These are phyloP conservation scores for Brassica carinata DNA, from an alignment of 345 rosid species.

Conservation along the genomic window DNA sequence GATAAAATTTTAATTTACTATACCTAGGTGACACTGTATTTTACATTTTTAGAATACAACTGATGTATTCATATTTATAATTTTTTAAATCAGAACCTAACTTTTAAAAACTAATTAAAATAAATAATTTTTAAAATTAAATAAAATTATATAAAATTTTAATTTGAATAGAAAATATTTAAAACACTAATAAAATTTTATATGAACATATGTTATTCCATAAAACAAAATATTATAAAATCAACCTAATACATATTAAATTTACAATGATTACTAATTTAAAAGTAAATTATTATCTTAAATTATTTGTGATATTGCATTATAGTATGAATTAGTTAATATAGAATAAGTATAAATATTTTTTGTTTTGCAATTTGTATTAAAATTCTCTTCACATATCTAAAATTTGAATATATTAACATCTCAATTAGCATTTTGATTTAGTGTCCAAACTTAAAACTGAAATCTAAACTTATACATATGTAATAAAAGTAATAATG, in stretches of 20 bases:
- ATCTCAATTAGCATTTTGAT: background rate
- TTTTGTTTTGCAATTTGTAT: background rate
- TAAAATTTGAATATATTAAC: background rate
- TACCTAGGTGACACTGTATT: too few species aligned
- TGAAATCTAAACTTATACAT: background rate
- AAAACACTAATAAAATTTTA: background rate
- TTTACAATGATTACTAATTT: background rate
- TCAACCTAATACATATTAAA: background rate
- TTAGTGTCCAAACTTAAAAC: background rate
- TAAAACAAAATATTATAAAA: background rate
- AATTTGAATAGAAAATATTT: too few species aligned
- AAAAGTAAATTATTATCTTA: too few species aligned
- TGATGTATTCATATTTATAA: too few species aligned
- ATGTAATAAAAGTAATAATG: background rate
- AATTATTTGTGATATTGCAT: background rate
- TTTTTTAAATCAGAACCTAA: too few species aligned
- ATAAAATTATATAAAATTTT: too few species aligned
- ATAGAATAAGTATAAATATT: too few species aligned
- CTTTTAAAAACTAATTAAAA: too few species aligned
- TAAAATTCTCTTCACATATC: background rate
- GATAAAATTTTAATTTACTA: too few species aligned
- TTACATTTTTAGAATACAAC: too few species aligned
- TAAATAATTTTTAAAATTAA: too few species aligned
- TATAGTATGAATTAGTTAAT: background rate
- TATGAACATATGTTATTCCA: background rate